These are phyloP conservation scores for Hibiscus syriacus DNA, from an alignment of 345 rosid genomes.

Conservation along the genomic window DNA sequence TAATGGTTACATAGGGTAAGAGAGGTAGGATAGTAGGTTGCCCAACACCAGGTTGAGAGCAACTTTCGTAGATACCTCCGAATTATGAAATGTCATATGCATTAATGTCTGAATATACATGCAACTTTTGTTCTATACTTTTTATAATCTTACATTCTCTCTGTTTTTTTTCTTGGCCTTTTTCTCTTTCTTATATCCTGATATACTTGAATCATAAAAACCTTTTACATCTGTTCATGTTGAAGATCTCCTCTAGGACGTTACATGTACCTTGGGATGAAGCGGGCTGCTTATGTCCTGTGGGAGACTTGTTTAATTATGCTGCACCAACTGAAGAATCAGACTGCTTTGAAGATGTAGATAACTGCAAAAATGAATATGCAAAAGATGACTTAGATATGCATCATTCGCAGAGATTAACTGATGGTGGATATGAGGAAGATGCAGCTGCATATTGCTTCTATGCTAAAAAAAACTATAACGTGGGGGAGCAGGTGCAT, in stretches of 20 bases:
- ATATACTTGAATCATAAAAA: no score
- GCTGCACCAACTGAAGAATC: constrained; percentile 66
- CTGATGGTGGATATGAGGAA: constrained; percentile 79
- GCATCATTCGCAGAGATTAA: constrained; percentile 37
- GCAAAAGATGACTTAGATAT: constrained; percentile 10
- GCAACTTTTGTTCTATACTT: no score
- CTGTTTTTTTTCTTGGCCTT: no score
- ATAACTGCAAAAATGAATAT: constrained; percentile 15
- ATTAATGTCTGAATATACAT: no score
- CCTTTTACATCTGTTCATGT: no score
- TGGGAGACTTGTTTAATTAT: constrained; percentile 91
- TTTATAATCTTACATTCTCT: no score
- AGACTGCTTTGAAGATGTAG: constrained; percentile 20
- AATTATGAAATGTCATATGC: no score
- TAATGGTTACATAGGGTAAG: no score
- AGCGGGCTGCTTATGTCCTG: constrained; percentile 90
- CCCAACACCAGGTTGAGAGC: no score
- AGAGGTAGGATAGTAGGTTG: no score
- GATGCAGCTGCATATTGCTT: constrained; percentile 63
- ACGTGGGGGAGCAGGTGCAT: constrained; percentile 69
- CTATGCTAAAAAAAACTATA: constrained; percentile 61
- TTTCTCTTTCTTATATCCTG: no score
- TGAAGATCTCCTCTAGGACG: constrained; percentile 75
- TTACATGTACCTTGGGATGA: constrained; percentile 83
- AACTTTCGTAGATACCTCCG: no score